A percentile compares a stretch with the other conserved stretches of the same genome.
Evolutionary conservation across 441 rosid genomes (phyloP).

Genomic region (Erodium trifolium): DNA sequence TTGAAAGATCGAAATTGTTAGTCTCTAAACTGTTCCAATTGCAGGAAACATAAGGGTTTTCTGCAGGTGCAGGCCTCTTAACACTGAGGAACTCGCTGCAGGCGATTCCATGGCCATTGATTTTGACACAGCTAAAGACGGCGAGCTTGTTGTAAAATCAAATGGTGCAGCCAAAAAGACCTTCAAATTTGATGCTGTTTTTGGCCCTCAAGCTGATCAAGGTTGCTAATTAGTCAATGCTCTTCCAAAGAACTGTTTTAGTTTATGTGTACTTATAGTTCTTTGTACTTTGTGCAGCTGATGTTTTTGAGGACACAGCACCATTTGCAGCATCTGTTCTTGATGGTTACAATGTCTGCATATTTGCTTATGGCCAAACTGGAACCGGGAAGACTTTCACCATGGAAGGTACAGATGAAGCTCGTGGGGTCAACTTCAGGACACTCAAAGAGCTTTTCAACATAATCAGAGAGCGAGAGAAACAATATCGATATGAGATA

Average conservation of each 20-base stretch:
- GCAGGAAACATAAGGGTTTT: constrained; percentile 94
- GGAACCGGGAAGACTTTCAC: constrained; percentile 91
- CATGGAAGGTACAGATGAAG: constrained; percentile 82
- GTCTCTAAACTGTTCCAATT: constrained; percentile 13
- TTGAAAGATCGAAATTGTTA: constrained; percentile 13
- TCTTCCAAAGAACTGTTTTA: not conserved
- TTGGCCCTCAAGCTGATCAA: constrained; percentile 78
- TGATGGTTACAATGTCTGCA: constrained; percentile 93
- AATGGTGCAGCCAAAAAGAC: constrained; percentile 66
- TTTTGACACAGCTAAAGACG: constrained; percentile 70
- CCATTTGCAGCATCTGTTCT: constrained; percentile 79
- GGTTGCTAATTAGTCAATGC: constrained; percentile 33
- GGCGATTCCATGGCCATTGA: constrained; percentile 58
- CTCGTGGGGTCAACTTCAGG: constrained; percentile 88
- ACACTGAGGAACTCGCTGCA: constrained; percentile 50
- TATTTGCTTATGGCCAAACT: constrained; percentile 93
- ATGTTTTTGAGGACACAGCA: constrained; percentile 79
- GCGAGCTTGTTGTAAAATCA: constrained; percentile 67
- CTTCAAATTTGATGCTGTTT: constrained; percentile 81
- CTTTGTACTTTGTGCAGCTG: constrained; percentile 35
- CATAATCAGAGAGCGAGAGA: constrained; percentile 51
- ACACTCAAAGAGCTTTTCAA: constrained; percentile 66
- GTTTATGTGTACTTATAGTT: not conserved
- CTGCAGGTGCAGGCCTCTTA: constrained; percentile 87
- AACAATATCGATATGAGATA: constrained; percentile 52